Conservation (phyloP, 345 rosid species). For the Adansonia digitata region DNA sequence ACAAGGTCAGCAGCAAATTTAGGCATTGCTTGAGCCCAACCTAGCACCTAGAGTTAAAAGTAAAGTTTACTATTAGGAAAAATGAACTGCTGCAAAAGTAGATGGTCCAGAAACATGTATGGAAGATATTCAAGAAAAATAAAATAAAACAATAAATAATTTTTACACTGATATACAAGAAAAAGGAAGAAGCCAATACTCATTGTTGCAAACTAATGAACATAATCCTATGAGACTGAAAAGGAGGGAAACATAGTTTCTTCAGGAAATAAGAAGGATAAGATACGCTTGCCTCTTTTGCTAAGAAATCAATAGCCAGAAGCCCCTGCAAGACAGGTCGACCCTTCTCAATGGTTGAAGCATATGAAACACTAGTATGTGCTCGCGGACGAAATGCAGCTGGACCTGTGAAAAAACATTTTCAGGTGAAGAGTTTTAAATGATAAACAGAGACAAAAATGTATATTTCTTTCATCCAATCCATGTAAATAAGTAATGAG, state of each 20-base stretch:
- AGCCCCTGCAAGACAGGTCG: constrained; percentile 98
- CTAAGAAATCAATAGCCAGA: constrained; percentile 88
- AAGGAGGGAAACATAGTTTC: neutral
- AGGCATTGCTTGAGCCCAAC: constrained; percentile 99
- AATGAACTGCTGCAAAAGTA: neutral
- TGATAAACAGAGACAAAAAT: neutral
- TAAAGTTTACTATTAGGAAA: neutral
- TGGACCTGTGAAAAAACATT: constrained; percentile 57
- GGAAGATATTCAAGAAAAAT: constrained; percentile 2
- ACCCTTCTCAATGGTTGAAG: constrained; percentile 78
- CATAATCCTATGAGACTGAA: neutral
- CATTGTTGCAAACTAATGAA: neutral
- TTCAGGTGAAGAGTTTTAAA: constrained; percentile 11
- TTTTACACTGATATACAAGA: neutral
- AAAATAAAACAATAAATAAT: constrained; percentile 1
- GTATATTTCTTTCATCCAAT: neutral
- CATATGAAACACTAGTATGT: constrained; percentile 53
- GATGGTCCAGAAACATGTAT: neutral
- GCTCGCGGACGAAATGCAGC: constrained; percentile 97
- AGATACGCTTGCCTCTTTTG: constrained; percentile 74
- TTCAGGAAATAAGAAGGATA: constrained; percentile 7
- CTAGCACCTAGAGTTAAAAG: constrained; percentile 61
- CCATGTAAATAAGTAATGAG: neutral
- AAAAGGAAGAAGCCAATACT: neutral
- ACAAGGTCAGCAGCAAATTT: constrained; percentile 92